Conservation (phyloP, 495 filamentous ascomycete species). For the Aspergillus bridgeri region DNA sequence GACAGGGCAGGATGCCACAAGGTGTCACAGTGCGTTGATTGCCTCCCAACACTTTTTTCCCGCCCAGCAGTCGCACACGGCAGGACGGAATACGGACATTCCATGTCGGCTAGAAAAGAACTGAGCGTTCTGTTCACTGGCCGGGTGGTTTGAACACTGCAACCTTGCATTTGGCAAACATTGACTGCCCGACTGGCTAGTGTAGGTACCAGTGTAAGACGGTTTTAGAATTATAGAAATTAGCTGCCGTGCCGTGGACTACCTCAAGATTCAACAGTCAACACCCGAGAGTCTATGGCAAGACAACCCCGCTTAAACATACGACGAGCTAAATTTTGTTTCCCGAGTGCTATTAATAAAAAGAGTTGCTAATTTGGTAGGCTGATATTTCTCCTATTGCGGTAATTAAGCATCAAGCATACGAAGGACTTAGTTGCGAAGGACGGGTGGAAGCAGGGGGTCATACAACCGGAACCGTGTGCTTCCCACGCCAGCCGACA, state of each 20-base stretch:
- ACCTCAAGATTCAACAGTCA: no score
- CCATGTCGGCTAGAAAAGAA: not conserved
- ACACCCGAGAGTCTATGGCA: not conserved
- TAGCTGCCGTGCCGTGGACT: no score
- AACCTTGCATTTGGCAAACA: not conserved
- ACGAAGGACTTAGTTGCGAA: no score
- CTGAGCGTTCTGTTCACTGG: not conserved
- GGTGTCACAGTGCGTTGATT: not conserved
- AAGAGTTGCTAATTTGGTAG: not conserved
- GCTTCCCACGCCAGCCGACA: not conserved
- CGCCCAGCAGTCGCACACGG: not conserved
- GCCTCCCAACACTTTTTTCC: not conserved
- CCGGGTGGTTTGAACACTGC: not conserved
- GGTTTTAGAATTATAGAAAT: not conserved
- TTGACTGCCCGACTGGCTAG: not conserved
- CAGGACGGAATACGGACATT: not conserved
- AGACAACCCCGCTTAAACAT: not conserved
- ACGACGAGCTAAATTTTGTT: not conserved
- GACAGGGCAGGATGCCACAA: not conserved
- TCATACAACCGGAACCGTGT: not conserved
- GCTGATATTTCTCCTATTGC: not conserved
- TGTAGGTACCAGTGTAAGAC: not conserved
- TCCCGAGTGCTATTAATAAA: conserved; percentile 8
- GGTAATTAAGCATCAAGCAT: conserved; percentile 1
- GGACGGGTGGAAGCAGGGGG: no score